Evolutionary conservation across 345 rosid species (phyloP), one percentile per base, ranked within the genome.

Genomic region (Salix purpurea): DNA sequence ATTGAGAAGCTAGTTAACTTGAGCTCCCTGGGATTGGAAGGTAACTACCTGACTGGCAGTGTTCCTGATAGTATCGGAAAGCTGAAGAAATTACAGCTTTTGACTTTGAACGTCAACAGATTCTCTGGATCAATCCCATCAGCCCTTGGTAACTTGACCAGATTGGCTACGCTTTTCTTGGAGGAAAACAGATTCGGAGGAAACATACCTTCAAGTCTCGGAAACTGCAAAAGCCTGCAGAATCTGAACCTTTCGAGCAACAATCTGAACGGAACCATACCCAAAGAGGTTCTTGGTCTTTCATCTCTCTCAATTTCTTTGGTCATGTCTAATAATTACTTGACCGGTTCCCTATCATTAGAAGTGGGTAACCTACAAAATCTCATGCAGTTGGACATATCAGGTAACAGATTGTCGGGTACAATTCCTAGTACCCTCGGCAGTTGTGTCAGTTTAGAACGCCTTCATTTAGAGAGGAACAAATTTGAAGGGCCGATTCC

Each of bases 241-340:
- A 40, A 23, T 46, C 62, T 86, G 7, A 67, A 76, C 50, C 40
- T 84, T 21, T 82, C 85, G 40, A 65, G 67, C n/a, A 84, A 86
- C 80, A 62, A 70, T 42, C 84, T 84, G 6, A 82, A 3, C 37
- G 87, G 89, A 60, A 72, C 71, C 75, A 72, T 84, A 74, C 85
- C 85, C 24, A 73, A 28, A 72, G 56, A 86, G 52, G 62, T 81
- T 48, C 3, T 80, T 14, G 73, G 73, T 36, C 82, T 79, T 74
- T 68, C 84, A 65, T 80, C 84, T 24, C 60, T 83, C 46, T 77
- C 84, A 75, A 67, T 76, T 24, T 69, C 73, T 30, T 61, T 86
- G 83, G 72, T 67, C 58, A 14, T 84, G 76, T 82, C 85, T 44
- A 24, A 46, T 67, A 82, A 86, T 68, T 72, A 2, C 21, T 78